Evolutionary conservation across 768 basidiomycete genomes (phyloP).

Genomic region (Termitomyces sp.): DNA sequence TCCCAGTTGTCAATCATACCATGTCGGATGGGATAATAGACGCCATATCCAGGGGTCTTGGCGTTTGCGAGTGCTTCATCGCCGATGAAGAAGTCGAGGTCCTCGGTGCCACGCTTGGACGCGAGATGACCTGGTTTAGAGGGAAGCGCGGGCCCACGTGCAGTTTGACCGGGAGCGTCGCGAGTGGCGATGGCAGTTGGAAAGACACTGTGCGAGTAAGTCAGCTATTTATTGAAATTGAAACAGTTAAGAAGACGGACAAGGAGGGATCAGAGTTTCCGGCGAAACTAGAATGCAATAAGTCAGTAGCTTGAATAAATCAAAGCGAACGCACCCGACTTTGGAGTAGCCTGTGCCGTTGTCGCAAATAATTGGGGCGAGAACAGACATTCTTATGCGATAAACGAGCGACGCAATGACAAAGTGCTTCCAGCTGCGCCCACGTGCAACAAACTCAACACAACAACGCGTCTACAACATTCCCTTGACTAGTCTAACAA

Average conservation of each 20-base stretch:
- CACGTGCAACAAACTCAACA: too few relatives aligned
- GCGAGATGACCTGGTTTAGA: constrained; percentile 88
- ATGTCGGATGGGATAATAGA: constrained; percentile 95
- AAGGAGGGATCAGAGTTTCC: constrained; percentile 99
- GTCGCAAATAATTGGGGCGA: constrained; percentile 95
- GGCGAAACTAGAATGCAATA: constrained; percentile 62
- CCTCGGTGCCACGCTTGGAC: constrained; percentile 95
- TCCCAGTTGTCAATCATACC: constrained; percentile 99
- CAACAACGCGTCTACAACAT: constrained; percentile 42
- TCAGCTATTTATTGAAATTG: background rate
- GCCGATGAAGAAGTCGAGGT: constrained; percentile 99
- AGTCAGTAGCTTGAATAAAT: background rate
- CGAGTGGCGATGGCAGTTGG: constrained; percentile 96
- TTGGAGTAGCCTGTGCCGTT: constrained; percentile 98
- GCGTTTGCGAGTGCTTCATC: constrained; percentile 95
- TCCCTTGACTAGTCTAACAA: constrained; percentile 60
- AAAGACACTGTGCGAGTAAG: constrained; percentile 61
- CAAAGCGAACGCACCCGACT: constrained; percentile 68
- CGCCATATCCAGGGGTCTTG: constrained; percentile 89
- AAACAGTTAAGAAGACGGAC: constrained; percentile 37
- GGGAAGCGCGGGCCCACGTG: constrained; percentile 74
- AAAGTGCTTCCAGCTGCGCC: background rate
- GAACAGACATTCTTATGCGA: constrained; percentile 22
- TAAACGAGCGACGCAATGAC: background rate
- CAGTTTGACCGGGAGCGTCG: constrained; percentile 55